Base-by-base conservation (phyloP, 331 rosid genomes). In the Rosa hybrid region DNA sequence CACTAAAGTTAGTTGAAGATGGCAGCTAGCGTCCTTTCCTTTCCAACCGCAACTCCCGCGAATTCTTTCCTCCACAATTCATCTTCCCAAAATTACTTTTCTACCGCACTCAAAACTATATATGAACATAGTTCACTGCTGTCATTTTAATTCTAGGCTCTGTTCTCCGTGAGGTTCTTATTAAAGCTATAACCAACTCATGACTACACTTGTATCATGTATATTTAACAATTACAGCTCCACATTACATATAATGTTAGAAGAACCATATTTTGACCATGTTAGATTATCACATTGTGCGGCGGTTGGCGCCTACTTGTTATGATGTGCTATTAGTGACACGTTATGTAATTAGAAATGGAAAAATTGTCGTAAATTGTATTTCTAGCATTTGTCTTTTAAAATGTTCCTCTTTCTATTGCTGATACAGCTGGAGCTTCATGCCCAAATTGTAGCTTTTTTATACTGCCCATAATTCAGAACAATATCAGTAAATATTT, bases 31-130 rank as follows among this genome's bases (percentile, higher is more conserved):
- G 27, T 46, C 72, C 14, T 48, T 38, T 21, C 76, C 60, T 39
- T 73, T 69, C 42, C 80, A 85, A 83, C 87, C 77, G 42, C 57
- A n/a, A 78, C 83, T 87, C 81, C 86, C 68, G 81, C 86, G 7
- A 42, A 13, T 27, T 12, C 8, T 62, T 48, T 9, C 34, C 77
- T 30, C 65, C 67, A 34, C 72, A 20, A 62, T 46, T 17, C 39
- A 34, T 1, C 86, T 81, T 79, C 41, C 11, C 14, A 4, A 79
- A 78, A 57, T 83, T 79, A 79, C 75, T 1, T 12, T 50, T 75
- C 8, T 41, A 23, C 75, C 77, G 4, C 14, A 39, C 10, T 23
- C n/a, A 11, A 42, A 59, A 44, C 50, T 13, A 77, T 39, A 13
- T 65, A 34, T 50, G 65, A 77, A 38, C 72, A 27, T 50, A 48